These are phyloP conservation scores for Amanita pallidorosea DNA, from an alignment of 768 basidiomycete genomes.

Conservation along the genomic window DNA sequence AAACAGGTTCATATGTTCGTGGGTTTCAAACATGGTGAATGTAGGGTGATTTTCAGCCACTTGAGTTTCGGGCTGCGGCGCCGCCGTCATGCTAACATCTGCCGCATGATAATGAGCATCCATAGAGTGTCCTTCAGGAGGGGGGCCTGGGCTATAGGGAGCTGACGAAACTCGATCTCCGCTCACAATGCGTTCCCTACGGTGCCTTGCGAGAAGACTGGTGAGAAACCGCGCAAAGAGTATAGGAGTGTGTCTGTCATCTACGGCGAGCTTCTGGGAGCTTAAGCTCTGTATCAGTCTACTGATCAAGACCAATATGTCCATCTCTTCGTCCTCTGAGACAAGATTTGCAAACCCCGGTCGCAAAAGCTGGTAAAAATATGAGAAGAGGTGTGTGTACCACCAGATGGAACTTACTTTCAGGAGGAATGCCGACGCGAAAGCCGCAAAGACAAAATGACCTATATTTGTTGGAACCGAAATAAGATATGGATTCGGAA, in stretches of 20 bases:
- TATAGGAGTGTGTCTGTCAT: conserved; percentile 72
- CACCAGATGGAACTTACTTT: conserved; percentile 35
- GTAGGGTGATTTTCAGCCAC: neutral
- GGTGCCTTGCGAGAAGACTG: conserved; percentile 56
- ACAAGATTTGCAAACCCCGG: conserved; percentile 63
- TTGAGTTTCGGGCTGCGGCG: neutral
- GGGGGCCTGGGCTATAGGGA: conserved; percentile 19
- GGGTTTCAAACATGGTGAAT: neutral
- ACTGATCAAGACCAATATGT: conserved; percentile 64
- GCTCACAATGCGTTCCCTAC: conserved; percentile 53
- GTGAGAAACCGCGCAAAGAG: conserved; percentile 75
- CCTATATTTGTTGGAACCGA: conserved; percentile 22
- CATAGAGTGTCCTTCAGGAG: neutral
- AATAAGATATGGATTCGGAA: neutral
- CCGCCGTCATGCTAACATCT: neutral
- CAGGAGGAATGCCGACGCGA: conserved; percentile 75
- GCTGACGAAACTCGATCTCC: conserved; percentile 43
- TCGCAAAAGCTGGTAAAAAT: conserved; percentile 42
- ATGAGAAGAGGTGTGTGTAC: neutral
- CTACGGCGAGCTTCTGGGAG: conserved; percentile 66
- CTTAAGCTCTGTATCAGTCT: conserved; percentile 63
- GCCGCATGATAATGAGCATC: neutral
- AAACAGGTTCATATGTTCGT: conserved; percentile 25
- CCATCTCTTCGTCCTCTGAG: conserved; percentile 49
- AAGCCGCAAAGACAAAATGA: conserved; percentile 70